phyloP scores from a whole-genome alignment of 2,329 filamentous ascomycete species.

The Colletotrichum caudatum region DNA sequence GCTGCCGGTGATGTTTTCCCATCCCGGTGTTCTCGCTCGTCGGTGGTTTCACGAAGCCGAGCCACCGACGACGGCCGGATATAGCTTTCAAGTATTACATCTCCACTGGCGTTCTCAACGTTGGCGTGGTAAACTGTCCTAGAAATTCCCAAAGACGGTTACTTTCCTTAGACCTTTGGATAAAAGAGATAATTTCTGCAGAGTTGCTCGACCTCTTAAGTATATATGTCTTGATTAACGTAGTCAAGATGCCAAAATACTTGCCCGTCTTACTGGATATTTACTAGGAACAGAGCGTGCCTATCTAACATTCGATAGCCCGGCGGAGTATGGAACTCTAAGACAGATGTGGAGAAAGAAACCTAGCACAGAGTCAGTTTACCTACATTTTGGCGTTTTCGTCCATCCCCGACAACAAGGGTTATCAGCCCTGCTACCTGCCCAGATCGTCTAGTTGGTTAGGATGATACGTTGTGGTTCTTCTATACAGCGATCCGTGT shows the following conservation, averaged over 20 bases:
- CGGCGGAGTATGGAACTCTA: neutral
- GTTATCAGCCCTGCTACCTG: neutral
- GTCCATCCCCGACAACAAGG: neutral
- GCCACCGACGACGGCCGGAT: too few relatives aligned
- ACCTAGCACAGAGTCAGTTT: accelerated
- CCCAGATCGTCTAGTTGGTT: slow-evolving; percentile 42
- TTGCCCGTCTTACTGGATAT: too few relatives aligned
- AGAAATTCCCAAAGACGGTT: too few relatives aligned
- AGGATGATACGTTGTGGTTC: slow-evolving; percentile 42
- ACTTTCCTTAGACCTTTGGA: too few relatives aligned
- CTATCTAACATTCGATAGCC: too few relatives aligned
- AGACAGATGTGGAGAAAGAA: neutral
- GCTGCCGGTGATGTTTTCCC: neutral
- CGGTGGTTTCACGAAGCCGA: neutral
- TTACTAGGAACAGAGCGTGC: too few relatives aligned
- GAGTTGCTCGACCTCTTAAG: too few relatives aligned
- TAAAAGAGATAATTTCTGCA: too few relatives aligned
- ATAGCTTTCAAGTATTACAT: neutral
- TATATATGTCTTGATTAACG: too few relatives aligned
- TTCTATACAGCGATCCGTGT: slow-evolving; percentile 35
- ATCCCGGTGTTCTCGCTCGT: neutral
- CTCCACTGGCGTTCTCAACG: too few relatives aligned
- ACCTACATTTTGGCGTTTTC: accelerated
- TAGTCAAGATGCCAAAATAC: too few relatives aligned
- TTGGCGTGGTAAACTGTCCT: too few relatives aligned